Evolutionary conservation across 805 yeast genomes (phyloP), one percentile per base, ranked within the genome.

Genomic region (Barnettozyma vustinii): DNA sequence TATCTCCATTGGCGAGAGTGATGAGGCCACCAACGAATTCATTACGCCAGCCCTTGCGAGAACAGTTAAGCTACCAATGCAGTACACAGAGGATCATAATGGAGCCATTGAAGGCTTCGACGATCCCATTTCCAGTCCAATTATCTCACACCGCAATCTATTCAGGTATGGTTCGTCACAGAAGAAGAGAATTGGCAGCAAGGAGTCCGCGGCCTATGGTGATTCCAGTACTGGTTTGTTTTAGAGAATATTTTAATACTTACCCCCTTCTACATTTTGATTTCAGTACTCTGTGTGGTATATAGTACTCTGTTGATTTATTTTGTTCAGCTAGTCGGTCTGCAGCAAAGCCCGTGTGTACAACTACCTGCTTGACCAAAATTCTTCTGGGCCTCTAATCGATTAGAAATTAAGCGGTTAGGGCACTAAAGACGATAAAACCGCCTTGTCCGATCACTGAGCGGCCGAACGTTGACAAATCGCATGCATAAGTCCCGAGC

Each of bases 71-170:
- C 33, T 40, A 12, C 43, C 43, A 27, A 26, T 21, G 13, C 21
- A 3, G 8, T 36, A 18, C 19, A n/a, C 5, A 18, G 37, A 12
- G 5, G 36, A 25, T 36, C 27, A 35, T 40, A 32, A 45, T 33
- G 41, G 6, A 20, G 45, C 7, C 25, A 16, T 12, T 7, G 50
- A 44, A 26, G 52, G 39, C 3, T 40, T 16, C 35, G 52, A 52
- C 9, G 44, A 44, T 19, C 48, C 46, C 1, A 47, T 50, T 18
- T 44, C 51, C n/a, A 51, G 51, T 30, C 53, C 53, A 20, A 43
- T 47, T 21, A 45, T 51, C 4, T 45, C 53, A 12, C 48, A 42
- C n/a, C 32, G 33, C 9, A 51, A 42, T 16, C 16, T 51, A 7
- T 30, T 49, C 40, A 42, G 21, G 9, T 43, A 47, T 33, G 46